Evolutionary conservation across 768 basidiomycete genomes (phyloP), one percentile per base, ranked within the genome.

Genomic region (Macrolepiota dolichaula): DNA sequence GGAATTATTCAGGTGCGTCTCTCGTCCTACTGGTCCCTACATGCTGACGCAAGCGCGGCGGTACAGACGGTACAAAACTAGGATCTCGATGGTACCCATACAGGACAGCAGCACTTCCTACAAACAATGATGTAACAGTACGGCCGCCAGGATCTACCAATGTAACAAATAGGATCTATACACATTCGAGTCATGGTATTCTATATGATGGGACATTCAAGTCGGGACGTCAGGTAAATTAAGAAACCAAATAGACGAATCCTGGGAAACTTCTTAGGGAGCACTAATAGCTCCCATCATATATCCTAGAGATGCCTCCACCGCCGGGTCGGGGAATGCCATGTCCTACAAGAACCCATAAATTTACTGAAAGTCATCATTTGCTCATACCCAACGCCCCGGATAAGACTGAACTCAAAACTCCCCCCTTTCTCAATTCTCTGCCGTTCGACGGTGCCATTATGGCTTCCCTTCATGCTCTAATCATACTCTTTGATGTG

Each of bases 21-120:
- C 11, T 5, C 35, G 25, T 64, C 44, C 42, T 44, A 6, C 12
- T 42, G 19, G 27, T 22, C 24, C n/a, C 19, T 61, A n/a, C 6
- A 24, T 29, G 25, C 37, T 37, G 37, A 47, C 19, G 49, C n/a
- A 22, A 19, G 25, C 12, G 25, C 11, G 29, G 13, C 51, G 32
- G 12, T 3, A 3, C 54, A 93, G 91, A 65, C 71, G 94, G 69
- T 96, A 95, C 76, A 97, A 97, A 79, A 96, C 94, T 38, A 81
- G 94, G 46, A 95, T 96, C 63, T 97, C 93, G 94, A 94, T 94
- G 92, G 91, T 92, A 29, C 92, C 91, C 29, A 80, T 91, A 47
- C 85, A 86, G 65, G 88, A 81, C 17, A 74, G 74, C 32, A 73
- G 74, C 25, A 70, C 68, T 29, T 74, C 71, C 36, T 79, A 69